Evolutionary conservation across 371 early-diverging fungal species (phyloP), one percentile per base, ranked within the genome.

Genomic region (Lichtheimia hyalospora): DNA sequence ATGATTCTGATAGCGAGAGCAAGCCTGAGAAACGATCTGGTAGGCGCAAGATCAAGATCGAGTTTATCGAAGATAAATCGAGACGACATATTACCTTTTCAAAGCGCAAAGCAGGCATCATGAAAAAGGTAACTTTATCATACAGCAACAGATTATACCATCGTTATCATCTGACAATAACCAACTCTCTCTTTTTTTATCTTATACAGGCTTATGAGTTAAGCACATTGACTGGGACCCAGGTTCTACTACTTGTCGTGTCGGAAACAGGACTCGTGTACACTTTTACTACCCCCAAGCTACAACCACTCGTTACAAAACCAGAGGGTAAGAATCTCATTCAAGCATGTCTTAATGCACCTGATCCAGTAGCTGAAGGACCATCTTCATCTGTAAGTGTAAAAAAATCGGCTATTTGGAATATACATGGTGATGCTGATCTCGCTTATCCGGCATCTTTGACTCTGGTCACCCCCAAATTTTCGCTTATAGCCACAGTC

Each of bases 201-300:
- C 51, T 27, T 18, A 41, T 41, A 5, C 39, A 94, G 90, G 99
- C 99, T n/a, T 97, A 93, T 66, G 99, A 99, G 73, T 83, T 99
- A 15, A 90, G 90, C 69, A 94, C 96, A 1, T 81, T 99, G 63
- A 99, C 99, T 6, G 98, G 98, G 49, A 96, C 98, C 3, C 96
- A 99, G 74, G 95, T 99, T 40, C 82, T 99, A 54, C 79, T 99
- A 48, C 72, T 99, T 40, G 93, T 99, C 3, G 98, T 98, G 15
- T 94, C 96, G 4, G 99, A 96, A 72, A 97, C 96, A 40, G 98
- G 99, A n/a, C 91, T 97, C 57, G 99, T 99, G 15, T 99, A 98
- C 76, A 97, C 99, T 3, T 99, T 97, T 73, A 97, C 99, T 8
- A 98, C 99, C 13, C 91, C 93, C 40, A 98, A 96, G 72, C 82